Percentiles rank a stretch among this genome's conserved stretches.
Evolutionary conservation across 78 protist species (phyloP).

Genomic region (Diacronema lutheri): DNA sequence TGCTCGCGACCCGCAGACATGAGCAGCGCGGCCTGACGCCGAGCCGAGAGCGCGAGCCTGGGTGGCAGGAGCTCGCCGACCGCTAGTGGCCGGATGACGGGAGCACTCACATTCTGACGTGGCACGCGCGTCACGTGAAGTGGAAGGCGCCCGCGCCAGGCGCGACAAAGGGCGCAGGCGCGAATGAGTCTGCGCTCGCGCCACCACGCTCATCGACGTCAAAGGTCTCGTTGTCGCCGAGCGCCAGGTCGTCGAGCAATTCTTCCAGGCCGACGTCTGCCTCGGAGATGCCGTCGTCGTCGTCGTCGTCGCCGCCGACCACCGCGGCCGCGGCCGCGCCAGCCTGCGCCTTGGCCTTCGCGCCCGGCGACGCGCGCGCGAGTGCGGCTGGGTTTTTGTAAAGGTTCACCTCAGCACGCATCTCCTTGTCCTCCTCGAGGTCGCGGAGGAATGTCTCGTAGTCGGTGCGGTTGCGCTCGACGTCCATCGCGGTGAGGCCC

Average conservation of each 20-base stretch:
- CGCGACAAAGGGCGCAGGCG: no score
- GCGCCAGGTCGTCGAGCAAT: conserved; percentile 7
- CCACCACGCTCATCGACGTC: neutral
- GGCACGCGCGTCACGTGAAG: no score
- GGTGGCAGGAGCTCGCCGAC: no score
- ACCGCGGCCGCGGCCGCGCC: neutral
- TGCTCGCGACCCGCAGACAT: no score
- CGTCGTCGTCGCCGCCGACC: neutral
- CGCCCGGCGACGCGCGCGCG: neutral
- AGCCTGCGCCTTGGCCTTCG: no score
- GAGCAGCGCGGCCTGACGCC: no score
- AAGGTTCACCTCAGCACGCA: neutral
- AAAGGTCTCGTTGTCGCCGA: neutral
- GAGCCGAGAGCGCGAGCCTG: no score
- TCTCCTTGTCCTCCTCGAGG: conserved; percentile 8
- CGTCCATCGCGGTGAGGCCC: no score
- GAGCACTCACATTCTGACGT: no score
- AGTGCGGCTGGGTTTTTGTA: neutral
- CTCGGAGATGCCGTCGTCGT: neutral
- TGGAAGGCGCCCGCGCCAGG: neutral
- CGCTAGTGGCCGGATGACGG: no score
- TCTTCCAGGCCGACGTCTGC: conserved; percentile 4
- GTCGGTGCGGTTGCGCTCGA: neutral
- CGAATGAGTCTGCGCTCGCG: no score
- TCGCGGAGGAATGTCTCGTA: neutral